A percentile compares a stretch with the other conserved stretches of the same genome.
Evolutionary conservation across 2,329 filamentous ascomycete genomes (phyloP).

Genomic region (Diaporthe ilicicola): DNA sequence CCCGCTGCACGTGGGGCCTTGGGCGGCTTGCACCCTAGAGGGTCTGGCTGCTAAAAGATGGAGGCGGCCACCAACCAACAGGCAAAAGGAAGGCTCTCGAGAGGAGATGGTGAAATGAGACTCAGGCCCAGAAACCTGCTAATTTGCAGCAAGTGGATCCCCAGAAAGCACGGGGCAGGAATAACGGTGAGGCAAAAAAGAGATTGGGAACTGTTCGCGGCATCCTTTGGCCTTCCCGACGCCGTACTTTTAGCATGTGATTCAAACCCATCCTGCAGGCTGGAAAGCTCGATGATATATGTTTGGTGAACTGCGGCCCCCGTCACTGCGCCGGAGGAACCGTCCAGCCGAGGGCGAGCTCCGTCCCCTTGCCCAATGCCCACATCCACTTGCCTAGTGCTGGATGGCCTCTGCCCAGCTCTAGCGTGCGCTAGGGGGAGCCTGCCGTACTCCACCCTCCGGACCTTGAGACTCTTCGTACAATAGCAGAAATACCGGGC

Average conservation of each 20-base stretch:
- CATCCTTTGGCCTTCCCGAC: neutral
- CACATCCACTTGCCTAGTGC: conserved; percentile 6
- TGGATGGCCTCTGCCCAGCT: neutral
- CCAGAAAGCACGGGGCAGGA: conserved; percentile 1
- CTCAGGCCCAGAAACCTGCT: conserved; percentile 16
- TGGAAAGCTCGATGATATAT: neutral
- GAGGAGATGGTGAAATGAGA: conserved; percentile 20
- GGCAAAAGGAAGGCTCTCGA: neutral
- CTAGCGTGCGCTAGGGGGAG: neutral
- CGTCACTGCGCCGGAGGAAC: neutral
- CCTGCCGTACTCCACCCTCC: conserved; percentile 9
- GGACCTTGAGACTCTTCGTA: neutral
- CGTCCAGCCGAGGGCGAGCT: neutral
- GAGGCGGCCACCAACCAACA: neutral
- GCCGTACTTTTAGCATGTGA: neutral
- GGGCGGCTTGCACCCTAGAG: conserved; percentile 9
- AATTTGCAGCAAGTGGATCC: conserved; percentile 21
- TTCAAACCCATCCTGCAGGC: neutral
- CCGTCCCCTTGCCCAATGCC: neutral
- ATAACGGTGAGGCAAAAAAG: conserved; percentile 24
- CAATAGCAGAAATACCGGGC: neutral
- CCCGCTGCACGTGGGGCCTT: conserved; percentile 11
- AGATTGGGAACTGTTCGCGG: conserved; percentile 20
- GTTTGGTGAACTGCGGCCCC: neutral
- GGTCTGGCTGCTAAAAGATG: conserved; percentile 6